Base-by-base conservation (phyloP, 2,329 filamentous ascomycete species). In the Talaromyces amestolkiae region DNA sequence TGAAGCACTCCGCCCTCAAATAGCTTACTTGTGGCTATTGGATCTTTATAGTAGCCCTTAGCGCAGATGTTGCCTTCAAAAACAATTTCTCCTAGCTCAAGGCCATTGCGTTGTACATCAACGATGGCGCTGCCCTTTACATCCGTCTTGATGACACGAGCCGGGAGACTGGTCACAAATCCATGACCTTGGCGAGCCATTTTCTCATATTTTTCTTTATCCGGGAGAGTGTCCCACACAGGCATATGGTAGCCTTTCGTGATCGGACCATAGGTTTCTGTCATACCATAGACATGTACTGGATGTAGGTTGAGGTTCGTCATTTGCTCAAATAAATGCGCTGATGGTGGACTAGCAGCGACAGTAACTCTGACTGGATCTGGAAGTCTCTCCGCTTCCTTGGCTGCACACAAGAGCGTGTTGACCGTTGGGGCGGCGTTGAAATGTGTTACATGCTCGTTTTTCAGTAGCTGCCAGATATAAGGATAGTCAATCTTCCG, bases 101-200 rank as follows among this genome's bases (percentile, higher is more conserved):
- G 84, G 13, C 91, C 91, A 72, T 93, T 82, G 69, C 83, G 86
- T 65, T 82, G 79, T 1, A 93, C 91, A 71, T 93, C 87, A 19
- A 88, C 79, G 3, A 95, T 78, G 1, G 82, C 82, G 0, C 86
- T 89, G 39, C 89, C 86, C 2, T 89, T 85, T 63, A 90, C 86
- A 17, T 92, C 90, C 0, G 88, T 85, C 81, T 93, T 93, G 78
- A 98, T 88, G 31, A 98, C 86, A 33, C 94, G 88, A 22, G 87
- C 88, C 0, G 93, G 91, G 59, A 96, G 82, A 70, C 89, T 92
- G 22, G 91, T 92, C 58, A 98, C 82, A 77, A 95, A 96, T 0
- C 93, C 94, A 76, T 97, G 92, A 0, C 94, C 95, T 78, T 99
- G 95, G 3, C 94, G 86, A 5, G 95, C 94, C 94, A 98, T 97